These are phyloP conservation scores for Xylaria sp. DNA, from an alignment of 2,329 filamentous ascomycete species.

Conservation along the genomic window DNA sequence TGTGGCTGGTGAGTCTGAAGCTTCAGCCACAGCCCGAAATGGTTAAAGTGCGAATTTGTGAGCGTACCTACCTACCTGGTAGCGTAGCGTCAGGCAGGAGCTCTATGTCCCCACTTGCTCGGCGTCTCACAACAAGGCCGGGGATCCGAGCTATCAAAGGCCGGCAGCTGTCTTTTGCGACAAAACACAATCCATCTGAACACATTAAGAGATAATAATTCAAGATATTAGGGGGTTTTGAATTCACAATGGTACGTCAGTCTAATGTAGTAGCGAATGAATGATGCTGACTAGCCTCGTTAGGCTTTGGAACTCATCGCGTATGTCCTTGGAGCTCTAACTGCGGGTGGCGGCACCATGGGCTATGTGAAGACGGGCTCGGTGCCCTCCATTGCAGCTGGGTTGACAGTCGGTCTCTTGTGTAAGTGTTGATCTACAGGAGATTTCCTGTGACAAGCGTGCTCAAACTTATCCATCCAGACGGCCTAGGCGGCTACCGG, in stretches of 20 bases:
- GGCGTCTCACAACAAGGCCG: slow-evolving; percentile 17
- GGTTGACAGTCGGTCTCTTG: slow-evolving; percentile 74
- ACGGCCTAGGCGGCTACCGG: slow-evolving; percentile 80
- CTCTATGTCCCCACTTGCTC: slow-evolving; percentile 6
- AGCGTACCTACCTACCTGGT: no score
- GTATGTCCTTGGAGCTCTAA: slow-evolving; percentile 77
- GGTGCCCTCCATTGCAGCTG: slow-evolving; percentile 82
- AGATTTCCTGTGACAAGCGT: slow-evolving; percentile 5
- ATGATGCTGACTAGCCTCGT: slow-evolving; percentile 24
- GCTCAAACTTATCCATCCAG: slow-evolving; percentile 36
- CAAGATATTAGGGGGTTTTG: no score
- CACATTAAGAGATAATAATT: not conserved
- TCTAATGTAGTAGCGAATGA: not conserved
- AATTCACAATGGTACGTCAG: slow-evolving; percentile 26
- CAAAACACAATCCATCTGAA: slow-evolving; percentile 3
- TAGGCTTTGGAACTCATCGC: slow-evolving; percentile 62
- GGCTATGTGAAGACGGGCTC: slow-evolving; percentile 87
- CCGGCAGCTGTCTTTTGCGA: not conserved
- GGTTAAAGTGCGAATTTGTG: no score
- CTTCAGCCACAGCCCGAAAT: slow-evolving; percentile 20
- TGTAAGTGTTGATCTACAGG: slow-evolving; percentile 45
- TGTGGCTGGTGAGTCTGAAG: slow-evolving; percentile 17
- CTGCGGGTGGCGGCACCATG: slow-evolving; percentile 82
- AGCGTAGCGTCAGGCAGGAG: slow-evolving; percentile 1
- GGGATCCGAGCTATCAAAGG: slow-evolving; percentile 16